A percentile compares a stretch with the other conserved stretches of the same genome.
Evolutionary conservation across 352 stramenopile genomes (phyloP).

Genomic region (Phytophthora pisi): DNA sequence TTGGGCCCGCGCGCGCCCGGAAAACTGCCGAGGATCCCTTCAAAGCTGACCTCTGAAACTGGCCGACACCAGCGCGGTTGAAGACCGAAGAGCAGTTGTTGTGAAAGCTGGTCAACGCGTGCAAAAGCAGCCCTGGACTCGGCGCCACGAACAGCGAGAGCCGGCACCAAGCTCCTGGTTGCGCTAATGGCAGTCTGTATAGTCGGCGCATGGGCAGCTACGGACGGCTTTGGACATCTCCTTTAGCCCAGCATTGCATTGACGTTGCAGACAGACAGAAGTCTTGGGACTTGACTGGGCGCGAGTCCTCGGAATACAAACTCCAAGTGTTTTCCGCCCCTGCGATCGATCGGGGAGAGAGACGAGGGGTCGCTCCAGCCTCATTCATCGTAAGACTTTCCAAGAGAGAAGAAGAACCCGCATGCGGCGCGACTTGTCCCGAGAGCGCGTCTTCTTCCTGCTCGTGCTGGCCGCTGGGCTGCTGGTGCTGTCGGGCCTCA

Average conservation of each 20-base stretch:
- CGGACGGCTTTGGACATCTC: slow-evolving; percentile 9
- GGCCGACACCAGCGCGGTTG: background rate
- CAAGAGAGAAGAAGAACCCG: background rate
- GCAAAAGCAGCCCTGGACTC: background rate
- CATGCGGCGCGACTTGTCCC: slow-evolving; percentile 41
- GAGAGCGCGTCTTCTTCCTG: slow-evolving; percentile 63
- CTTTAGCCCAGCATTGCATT: slow-evolving; percentile 5
- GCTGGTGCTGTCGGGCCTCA: slow-evolving; percentile 63
- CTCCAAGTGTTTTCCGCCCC: slow-evolving; percentile 7
- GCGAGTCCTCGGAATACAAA: slow-evolving; percentile 11
- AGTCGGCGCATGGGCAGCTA: background rate
- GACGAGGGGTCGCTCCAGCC: slow-evolving; percentile 23
- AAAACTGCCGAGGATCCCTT: no score
- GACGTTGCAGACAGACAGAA: no score
- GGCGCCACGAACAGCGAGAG: background rate
- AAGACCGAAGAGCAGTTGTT: background rate
- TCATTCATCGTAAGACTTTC: slow-evolving; percentile 12
- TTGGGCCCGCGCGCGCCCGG: no score
- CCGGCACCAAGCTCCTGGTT: no score
- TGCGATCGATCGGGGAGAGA: background rate
- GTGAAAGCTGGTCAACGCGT: slow-evolving; percentile 1
- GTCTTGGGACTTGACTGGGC: background rate
- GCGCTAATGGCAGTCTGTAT: no score
- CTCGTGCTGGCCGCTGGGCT: slow-evolving; percentile 53
- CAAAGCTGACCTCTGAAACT: background rate